Evolutionary conservation across 2,329 filamentous ascomycete species (phyloP), one percentile per base, ranked within the genome.

Genomic region (Phaeoacremonium minimum): DNA sequence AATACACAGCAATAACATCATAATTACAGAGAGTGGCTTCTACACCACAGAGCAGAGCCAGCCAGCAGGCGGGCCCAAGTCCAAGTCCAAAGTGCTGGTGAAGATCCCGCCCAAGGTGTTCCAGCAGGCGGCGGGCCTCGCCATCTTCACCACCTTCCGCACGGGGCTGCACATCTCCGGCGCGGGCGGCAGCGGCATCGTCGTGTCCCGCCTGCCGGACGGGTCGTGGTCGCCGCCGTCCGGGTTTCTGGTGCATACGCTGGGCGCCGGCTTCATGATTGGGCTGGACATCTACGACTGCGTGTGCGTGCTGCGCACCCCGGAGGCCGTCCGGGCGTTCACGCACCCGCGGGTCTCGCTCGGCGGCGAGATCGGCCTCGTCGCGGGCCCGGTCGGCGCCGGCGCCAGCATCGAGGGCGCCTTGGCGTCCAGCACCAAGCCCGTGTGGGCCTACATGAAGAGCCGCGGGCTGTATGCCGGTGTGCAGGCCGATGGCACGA

Each of bases 221-320:
- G 75, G 74, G 3, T 60, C 57, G 4, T 87, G 83, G 83, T 83
- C 78, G 36, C 78, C 82, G 4, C 83, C 83, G 0, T 83, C 79
- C 0, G 83, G 82, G 18, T 84, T 88, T 51, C 69, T 85, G 55
- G 70, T 85, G 19, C 82, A 86, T 51, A 85, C 83, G 0, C 73
- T 80, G 2, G 80, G 80, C 7, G 67, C 85, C 5, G 83, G 83
- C 0, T 82, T 87, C 50, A 67, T 87, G 32, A 74, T 80, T 4
- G 84, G 83, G 4, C 73, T 87, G 5, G 83, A 88, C 55, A 83
- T 87, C 14, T 87, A 87, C 61, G 83, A 87, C 52, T 86, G 82
- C 48, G 82, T 88, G 17, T 75, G 85, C 16, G 77, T 87, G 17
- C 83, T 87, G 51, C 86, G 86, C 55, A 81, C 77, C 0, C 68